Conservation (phyloP, 768 basidiomycete genomes). For the Tremella yokohamensis region DNA sequence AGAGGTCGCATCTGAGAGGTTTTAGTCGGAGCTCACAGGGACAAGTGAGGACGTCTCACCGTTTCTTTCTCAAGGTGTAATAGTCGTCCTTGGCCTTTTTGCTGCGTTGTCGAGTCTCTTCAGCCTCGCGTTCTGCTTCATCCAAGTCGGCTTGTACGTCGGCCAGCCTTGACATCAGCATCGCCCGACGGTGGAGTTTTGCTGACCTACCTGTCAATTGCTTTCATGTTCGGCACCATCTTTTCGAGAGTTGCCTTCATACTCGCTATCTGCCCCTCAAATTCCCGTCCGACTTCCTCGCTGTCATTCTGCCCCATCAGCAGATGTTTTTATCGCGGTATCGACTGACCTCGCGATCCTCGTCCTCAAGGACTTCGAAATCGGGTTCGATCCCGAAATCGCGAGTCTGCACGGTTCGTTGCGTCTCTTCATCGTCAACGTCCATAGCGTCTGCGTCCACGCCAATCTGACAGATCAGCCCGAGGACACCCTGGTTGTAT, state of each 20-base stretch:
- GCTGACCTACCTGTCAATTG: conserved; percentile 70
- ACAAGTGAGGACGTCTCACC: conserved; percentile 56
- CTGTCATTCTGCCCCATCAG: conserved; percentile 22
- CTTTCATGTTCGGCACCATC: conserved; percentile 96
- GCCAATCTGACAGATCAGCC: conserved; percentile 9
- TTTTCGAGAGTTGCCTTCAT: conserved; percentile 70
- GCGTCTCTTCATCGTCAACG: conserved; percentile 76
- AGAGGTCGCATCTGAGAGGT: conserved; percentile 64
- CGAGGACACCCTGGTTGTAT: conserved; percentile 7
- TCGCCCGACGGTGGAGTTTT: background rate
- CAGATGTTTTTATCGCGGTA: background rate
- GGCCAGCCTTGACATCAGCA: conserved; percentile 23
- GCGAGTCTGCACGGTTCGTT: conserved; percentile 65
- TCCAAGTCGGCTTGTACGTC: conserved; percentile 66
- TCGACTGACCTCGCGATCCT: conserved; percentile 74
- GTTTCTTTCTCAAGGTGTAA: conserved; percentile 74
- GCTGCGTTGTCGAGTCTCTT: conserved; percentile 83
- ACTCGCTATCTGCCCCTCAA: conserved; percentile 63
- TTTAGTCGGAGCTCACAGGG: conserved; percentile 6
- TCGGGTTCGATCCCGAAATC: conserved; percentile 89
- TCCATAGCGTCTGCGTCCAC: conserved; percentile 88
- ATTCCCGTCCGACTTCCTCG: conserved; percentile 31
- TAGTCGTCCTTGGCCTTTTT: conserved; percentile 87
- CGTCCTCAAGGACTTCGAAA: conserved; percentile 88
- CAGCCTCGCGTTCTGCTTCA: conserved; percentile 87